These are phyloP conservation scores for Podaxis pistillaris DNA, from an alignment of 768 basidiomycete species.

Conservation along the genomic window DNA sequence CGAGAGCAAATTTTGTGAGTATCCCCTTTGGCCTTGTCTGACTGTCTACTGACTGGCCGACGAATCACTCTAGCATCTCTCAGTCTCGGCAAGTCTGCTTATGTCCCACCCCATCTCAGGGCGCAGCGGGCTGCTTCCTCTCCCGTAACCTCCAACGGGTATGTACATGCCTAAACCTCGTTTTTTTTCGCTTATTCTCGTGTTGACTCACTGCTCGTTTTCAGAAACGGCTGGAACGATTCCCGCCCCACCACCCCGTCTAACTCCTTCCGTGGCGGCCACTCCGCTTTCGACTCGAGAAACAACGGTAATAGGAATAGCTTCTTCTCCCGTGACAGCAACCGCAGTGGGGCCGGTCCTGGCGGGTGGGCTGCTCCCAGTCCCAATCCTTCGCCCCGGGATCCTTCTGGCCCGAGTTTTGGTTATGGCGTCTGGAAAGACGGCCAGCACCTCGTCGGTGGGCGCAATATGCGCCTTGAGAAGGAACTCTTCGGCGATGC, in stretches of 20 bases:
- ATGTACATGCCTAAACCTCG: conserved; percentile 21
- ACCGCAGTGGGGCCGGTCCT: conserved; percentile 25
- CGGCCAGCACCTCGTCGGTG: conserved; percentile 82
- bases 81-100: conserved; percentile 76
- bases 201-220: conserved; percentile 16
- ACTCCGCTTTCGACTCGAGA: conserved; percentile 19
- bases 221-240: conserved; percentile 73
- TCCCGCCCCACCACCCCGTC: conserved; percentile 67
- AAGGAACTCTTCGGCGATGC: conserved; percentile 95
- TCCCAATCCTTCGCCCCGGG: conserved; percentile 26
- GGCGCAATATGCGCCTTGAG: conserved; percentile 84
- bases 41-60: conserved; percentile 9
- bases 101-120: conserved; percentile 89
- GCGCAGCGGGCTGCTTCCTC: conserved; percentile 73
- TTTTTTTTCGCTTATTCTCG: conserved; percentile 9
- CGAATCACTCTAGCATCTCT: conserved; percentile 56
- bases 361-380: conserved; percentile 39
- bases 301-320: neutral
- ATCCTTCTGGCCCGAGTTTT: conserved; percentile 27
- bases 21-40: conserved; percentile 13
- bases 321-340: conserved; percentile 20
- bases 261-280: conserved; percentile 43
- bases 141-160: conserved; percentile 54
- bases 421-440: conserved; percentile 86
- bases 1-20: conserved; percentile 74